These are phyloP conservation scores for Ceratobasidium papillatum DNA, from an alignment of 1,284 basidiomycete species.

Conservation along the genomic window DNA sequence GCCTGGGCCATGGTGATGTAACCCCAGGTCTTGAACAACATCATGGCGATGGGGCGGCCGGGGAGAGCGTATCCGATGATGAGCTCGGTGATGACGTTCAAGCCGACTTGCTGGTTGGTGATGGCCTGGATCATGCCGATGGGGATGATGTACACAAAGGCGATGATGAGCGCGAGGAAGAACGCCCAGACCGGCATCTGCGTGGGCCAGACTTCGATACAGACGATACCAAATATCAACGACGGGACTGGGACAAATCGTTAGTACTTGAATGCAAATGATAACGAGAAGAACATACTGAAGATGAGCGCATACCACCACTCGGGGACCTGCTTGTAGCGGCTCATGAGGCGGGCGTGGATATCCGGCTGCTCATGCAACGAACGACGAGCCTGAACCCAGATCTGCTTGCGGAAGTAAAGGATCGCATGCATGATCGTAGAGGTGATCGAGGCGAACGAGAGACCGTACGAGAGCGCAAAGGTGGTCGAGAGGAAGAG, in stretches of 20 bases:
- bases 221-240: slow-evolving; percentile 65
- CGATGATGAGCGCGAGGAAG: slow-evolving; percentile 52
- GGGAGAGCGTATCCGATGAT: slow-evolving; percentile 62
- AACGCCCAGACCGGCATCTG: slow-evolving; percentile 68
- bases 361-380: slow-evolving; percentile 80
- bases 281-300: slow-evolving; percentile 50
- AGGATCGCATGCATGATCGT: slow-evolving; percentile 79
- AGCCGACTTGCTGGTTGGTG: slow-evolving; percentile 51
- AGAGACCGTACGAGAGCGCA: slow-evolving; percentile 72
- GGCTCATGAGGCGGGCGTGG: slow-evolving; percentile 81
- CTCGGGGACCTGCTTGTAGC: slow-evolving; percentile 78
- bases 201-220: slow-evolving; percentile 74
- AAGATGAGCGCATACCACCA: slow-evolving; percentile 61
- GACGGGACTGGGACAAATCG: slow-evolving; percentile 15
- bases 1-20: slow-evolving; percentile 60
- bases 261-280: slow-evolving; percentile 5
- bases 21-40: slow-evolving; percentile 67
- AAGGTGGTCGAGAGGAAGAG: slow-evolving; percentile 80
- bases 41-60: slow-evolving; percentile 66
- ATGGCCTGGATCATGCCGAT: slow-evolving; percentile 54
- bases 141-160: slow-evolving; percentile 52
- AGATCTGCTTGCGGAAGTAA: slow-evolving; percentile 80
- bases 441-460: slow-evolving; percentile 73
- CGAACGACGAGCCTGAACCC: slow-evolving; percentile 64
- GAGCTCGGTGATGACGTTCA: slow-evolving; percentile 60